Percentiles rank a stretch among this genome's conserved stretches.
Conservation (phyloP, 805 yeast genomes). For the Candida sphagnicola region DNA sequence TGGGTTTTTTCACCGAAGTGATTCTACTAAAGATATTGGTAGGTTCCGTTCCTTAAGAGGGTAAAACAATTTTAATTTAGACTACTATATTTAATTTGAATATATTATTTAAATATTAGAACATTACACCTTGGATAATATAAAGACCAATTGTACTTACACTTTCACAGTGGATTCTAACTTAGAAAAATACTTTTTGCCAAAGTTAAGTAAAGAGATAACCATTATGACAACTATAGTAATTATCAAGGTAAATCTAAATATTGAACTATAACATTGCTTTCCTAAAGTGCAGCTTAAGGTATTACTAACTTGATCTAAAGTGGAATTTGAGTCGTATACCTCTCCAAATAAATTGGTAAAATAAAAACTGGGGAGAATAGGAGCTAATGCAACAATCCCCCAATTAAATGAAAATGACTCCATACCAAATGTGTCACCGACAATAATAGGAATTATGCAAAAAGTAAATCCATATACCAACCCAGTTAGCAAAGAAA, state of each 20-base stretch:
- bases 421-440: slow-evolving; percentile 68
- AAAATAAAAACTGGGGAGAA: slow-evolving; percentile 54
- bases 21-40: slow-evolving; percentile 10
- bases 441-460: slow-evolving; percentile 69
- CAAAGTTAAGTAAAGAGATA: slow-evolving; percentile 15
- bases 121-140: no score
- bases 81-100: no score
- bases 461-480: slow-evolving; percentile 75
- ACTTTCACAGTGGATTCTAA: background rate
- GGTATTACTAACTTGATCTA: slow-evolving; percentile 5
- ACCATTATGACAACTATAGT: slow-evolving; percentile 23
- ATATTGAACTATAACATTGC: slow-evolving; percentile 44
- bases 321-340: slow-evolving; percentile 48
- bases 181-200: slow-evolving; percentile 2
- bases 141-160: no score
- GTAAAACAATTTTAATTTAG: no score
- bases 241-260: slow-evolving; percentile 31
- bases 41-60: slow-evolving; percentile 14
- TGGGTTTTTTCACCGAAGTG: slow-evolving; percentile 7
- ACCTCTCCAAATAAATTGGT: slow-evolving; percentile 60
- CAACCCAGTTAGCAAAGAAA: slow-evolving; percentile 59
- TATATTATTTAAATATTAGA: no score
- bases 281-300: slow-evolving; percentile 29
- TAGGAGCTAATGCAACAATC: slow-evolving; percentile 60
- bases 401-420: slow-evolving; percentile 76